Percentiles rank a stretch among this genome's conserved stretches.
Conservation (phyloP, 1,284 basidiomycete species). For the Cerioporus squamosus region DNA sequence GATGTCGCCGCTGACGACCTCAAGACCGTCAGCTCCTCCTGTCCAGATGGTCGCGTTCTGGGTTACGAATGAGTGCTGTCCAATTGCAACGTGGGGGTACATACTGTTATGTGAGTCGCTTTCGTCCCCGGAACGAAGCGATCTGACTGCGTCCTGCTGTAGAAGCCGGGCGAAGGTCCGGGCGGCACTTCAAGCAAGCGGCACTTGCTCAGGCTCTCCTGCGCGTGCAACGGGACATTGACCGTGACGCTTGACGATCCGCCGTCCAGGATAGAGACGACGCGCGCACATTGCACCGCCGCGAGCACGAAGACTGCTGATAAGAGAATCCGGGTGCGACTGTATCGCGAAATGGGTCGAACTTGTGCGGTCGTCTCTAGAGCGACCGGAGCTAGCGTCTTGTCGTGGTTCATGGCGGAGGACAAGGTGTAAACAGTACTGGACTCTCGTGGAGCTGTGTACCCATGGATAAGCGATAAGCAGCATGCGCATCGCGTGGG, state of each 20-base stretch:
- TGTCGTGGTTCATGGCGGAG: too few species aligned
- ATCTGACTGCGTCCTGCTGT: slow-evolving; percentile 60
- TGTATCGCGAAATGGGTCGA: too few species aligned
- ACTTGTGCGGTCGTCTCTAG: too few species aligned
- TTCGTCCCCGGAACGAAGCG: slow-evolving; percentile 66
- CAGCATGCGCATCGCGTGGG: too few species aligned
- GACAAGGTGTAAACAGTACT: too few species aligned
- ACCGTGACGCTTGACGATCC: not conserved
- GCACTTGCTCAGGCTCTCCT: slow-evolving; percentile 41
- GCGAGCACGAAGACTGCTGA: not conserved
- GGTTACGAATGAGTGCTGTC: slow-evolving; percentile 35
- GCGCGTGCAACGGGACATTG: slow-evolving; percentile 30
- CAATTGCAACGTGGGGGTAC: not conserved
- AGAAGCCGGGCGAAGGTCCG: slow-evolving; percentile 51
- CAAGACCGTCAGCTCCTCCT: slow-evolving; percentile 52
- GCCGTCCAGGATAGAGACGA: not conserved
- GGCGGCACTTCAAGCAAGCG: slow-evolving; percentile 39
- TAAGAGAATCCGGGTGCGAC: not conserved
- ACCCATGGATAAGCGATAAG: too few species aligned
- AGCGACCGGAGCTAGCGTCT: too few species aligned
- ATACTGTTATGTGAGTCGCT: slow-evolving; percentile 46
- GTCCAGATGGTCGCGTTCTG: slow-evolving; percentile 72
- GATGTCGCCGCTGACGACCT: slow-evolving; percentile 56
- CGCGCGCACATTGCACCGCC: not conserved
- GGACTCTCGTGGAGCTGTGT: too few species aligned